These are phyloP conservation scores for Fusarium devonianum DNA, from an alignment of 2,329 filamentous ascomycete species.

Conservation along the genomic window DNA sequence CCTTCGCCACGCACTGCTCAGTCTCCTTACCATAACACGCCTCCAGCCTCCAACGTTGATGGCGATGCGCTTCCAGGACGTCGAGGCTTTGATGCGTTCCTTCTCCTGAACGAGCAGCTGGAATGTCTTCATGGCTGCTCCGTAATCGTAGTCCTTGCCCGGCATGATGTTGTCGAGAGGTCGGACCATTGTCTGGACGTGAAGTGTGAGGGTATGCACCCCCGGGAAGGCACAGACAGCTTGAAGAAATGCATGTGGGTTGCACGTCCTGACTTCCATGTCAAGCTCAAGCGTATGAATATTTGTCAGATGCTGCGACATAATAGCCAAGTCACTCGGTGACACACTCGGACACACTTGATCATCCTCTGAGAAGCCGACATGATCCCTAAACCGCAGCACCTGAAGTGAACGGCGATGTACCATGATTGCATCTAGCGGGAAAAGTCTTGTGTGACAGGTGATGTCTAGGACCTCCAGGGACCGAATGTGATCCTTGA, in stretches of 20 bases:
- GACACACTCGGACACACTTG: conserved; percentile 52
- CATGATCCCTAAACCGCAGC: conserved; percentile 55
- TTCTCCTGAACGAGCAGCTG: conserved; percentile 44
- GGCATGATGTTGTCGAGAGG: conserved; percentile 41
- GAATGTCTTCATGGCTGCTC: conserved; percentile 47
- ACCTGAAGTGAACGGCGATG: conserved; percentile 50
- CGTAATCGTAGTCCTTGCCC: conserved; percentile 48
- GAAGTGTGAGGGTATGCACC: conserved; percentile 52
- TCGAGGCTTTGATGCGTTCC: conserved; percentile 15
- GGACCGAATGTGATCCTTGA: conserved; percentile 48
- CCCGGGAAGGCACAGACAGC: conserved; percentile 50
- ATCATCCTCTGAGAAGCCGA: conserved; percentile 54
- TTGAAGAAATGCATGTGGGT: conserved; percentile 48
- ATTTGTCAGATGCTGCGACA: conserved; percentile 44
- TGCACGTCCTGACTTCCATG: conserved; percentile 51
- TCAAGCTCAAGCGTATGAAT: conserved; percentile 56
- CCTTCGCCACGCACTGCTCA: conserved; percentile 51
- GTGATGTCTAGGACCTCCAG: conserved; percentile 51
- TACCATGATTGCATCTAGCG: conserved; percentile 48
- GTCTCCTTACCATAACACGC: conserved; percentile 53
- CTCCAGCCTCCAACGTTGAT: conserved; percentile 59
- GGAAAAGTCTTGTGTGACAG: conserved; percentile 52
- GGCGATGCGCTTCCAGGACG: conserved; percentile 51
- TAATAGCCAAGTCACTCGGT: conserved; percentile 43
- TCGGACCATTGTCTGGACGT: conserved; percentile 53